Evolutionary conservation across 2,329 filamentous ascomycete species (phyloP).

Genomic region (Nigrospora osmanthi): DNA sequence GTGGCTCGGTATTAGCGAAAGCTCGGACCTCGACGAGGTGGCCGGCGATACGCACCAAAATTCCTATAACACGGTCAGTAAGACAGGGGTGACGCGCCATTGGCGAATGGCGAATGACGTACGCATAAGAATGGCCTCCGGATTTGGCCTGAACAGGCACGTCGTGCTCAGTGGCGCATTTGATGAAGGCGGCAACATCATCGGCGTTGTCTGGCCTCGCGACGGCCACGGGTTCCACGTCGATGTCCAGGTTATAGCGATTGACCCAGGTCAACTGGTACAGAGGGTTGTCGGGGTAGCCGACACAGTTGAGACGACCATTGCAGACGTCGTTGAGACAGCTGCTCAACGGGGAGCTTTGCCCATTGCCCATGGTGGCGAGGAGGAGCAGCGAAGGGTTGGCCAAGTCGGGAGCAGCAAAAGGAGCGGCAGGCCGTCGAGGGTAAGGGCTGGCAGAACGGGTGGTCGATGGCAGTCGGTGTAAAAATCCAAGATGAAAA

Average conservation of each 20-base stretch:
- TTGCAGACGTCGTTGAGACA: slow-evolving; percentile 41
- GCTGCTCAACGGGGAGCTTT: slow-evolving; percentile 29
- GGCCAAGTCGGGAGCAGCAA: no score
- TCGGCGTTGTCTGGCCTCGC: slow-evolving; percentile 42
- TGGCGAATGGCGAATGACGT: slow-evolving; percentile 9
- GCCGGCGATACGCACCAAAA: slow-evolving; percentile 15
- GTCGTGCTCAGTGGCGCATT: slow-evolving; percentile 41
- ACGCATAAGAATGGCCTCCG: slow-evolving; percentile 59
- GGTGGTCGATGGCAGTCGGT: no score
- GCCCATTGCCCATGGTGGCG: slow-evolving; percentile 32
- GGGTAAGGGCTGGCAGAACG: no score
- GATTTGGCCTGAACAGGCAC: slow-evolving; percentile 54
- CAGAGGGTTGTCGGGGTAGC: slow-evolving; percentile 31
- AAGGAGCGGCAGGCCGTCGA: no score
- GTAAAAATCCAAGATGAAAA: no score
- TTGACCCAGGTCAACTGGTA: slow-evolving; percentile 43
- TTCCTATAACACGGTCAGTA: slow-evolving; percentile 15
- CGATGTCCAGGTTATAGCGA: slow-evolving; percentile 43
- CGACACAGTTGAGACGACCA: slow-evolving; percentile 36
- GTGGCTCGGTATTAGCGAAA: not conserved
- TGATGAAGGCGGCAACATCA: slow-evolving; percentile 49
- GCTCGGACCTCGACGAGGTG: no score
- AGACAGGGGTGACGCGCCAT: not conserved
- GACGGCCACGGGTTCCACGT: slow-evolving; percentile 45
- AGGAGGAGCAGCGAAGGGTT: no score